These are phyloP conservation scores for Aspergillus puulaauensis DNA, from an alignment of 2,329 filamentous ascomycete species.

Conservation along the genomic window DNA sequence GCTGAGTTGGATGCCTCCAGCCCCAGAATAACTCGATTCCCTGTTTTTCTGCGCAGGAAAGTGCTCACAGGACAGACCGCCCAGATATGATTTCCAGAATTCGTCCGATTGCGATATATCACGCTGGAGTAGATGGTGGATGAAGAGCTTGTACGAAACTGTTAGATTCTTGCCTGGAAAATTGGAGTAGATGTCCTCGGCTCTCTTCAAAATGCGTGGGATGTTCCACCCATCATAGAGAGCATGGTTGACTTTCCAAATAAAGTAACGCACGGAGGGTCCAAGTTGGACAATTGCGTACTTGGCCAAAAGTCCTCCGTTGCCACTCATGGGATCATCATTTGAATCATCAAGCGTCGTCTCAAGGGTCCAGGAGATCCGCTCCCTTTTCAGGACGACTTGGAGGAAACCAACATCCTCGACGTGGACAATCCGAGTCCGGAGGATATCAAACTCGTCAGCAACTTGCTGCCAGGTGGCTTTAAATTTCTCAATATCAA, in stretches of 20 bases:
- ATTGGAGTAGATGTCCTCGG: slow-evolving; percentile 36
- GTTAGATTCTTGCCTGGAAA: slow-evolving; percentile 1
- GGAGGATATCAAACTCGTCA: slow-evolving; percentile 47
- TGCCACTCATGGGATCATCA: slow-evolving; percentile 26
- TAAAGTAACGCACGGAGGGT: slow-evolving; percentile 37
- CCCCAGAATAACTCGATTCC: slow-evolving; percentile 19
- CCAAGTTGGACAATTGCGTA: slow-evolving; percentile 36
- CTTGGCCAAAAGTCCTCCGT: slow-evolving; percentile 35
- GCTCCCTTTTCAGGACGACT: slow-evolving; percentile 37
- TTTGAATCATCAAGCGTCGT: slow-evolving; percentile 28
- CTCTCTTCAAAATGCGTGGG: slow-evolving; percentile 36
- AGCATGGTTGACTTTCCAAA: slow-evolving; percentile 53
- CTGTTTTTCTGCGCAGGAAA: slow-evolving; percentile 30
- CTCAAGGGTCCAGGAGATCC: slow-evolving; percentile 36
- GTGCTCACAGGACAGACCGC: slow-evolving; percentile 23
- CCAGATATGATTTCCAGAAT: slow-evolving; percentile 34
- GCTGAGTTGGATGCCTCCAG: slow-evolving; percentile 26
- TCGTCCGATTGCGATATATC: slow-evolving; percentile 29
- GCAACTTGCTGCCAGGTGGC: slow-evolving; percentile 48
- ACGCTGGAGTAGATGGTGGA: slow-evolving; percentile 29
- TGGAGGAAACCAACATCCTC: slow-evolving; percentile 39
- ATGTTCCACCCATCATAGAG: slow-evolving; percentile 53
- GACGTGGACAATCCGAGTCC: slow-evolving; percentile 48
- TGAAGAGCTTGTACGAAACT: slow-evolving; percentile 31
- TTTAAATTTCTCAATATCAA: slow-evolving; percentile 47